phyloP scores from a whole-genome alignment of 306 rosid species.

The Pueraria montana region DNA sequence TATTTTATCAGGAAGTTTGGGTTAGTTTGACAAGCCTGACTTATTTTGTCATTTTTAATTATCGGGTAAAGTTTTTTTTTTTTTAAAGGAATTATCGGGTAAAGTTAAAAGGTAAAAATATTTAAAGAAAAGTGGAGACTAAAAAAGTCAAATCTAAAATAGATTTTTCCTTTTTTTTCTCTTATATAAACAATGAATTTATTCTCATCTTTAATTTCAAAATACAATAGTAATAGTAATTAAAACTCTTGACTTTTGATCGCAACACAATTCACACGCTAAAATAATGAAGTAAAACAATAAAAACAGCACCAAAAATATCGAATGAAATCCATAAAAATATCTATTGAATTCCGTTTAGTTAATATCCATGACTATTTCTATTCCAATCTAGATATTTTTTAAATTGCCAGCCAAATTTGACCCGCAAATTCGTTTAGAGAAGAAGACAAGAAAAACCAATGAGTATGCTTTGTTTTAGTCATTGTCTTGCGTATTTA shows the following conservation, averaged over 20 bases:
- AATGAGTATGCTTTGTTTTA: neutral
- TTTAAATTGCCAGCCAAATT: neutral
- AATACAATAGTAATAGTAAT: neutral
- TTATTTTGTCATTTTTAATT: too few relatives aligned
- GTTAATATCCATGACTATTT: neutral
- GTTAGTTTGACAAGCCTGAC: too few relatives aligned
- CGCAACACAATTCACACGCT: neutral
- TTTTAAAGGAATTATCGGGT: too few relatives aligned
- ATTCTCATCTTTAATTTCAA: neutral
- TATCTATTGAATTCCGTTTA: neutral
- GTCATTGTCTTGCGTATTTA: neutral
- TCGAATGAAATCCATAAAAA: neutral
- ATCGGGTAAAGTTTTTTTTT: too few relatives aligned
- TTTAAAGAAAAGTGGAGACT: too few relatives aligned
- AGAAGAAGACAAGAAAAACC: neutral
- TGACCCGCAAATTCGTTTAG: neutral
- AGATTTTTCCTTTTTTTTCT: too few relatives aligned
- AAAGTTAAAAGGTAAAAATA: too few relatives aligned
- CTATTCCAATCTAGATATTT: neutral
- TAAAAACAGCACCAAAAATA: neutral
- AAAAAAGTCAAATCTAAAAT: too few relatives aligned
- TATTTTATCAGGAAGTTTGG: too few relatives aligned
- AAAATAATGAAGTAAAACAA: neutral
- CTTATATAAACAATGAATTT: neutral
- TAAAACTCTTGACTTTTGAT: neutral